These are phyloP conservation scores for Vitis cinerea DNA, from an alignment of 164 flowering plant genomes.

Conservation along the genomic window DNA sequence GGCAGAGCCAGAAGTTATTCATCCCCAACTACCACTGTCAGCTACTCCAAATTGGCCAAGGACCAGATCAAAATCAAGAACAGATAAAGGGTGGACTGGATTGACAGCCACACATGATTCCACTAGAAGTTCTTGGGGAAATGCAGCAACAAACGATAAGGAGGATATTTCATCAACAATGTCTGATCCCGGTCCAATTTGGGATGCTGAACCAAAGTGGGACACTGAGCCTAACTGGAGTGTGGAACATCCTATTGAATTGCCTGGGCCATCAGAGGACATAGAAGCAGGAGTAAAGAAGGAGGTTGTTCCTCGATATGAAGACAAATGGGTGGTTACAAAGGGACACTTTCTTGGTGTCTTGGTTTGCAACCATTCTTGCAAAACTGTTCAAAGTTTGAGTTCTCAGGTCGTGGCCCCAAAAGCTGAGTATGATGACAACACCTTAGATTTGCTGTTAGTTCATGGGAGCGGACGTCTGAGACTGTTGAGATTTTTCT, in stretches of 20 bases:
- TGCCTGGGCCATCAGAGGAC: slow-evolving; percentile 71
- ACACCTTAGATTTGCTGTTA: slow-evolving; percentile 74
- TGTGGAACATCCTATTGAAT: slow-evolving; percentile 76
- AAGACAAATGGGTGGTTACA: slow-evolving; percentile 67
- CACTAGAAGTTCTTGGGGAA: slow-evolving; percentile 79
- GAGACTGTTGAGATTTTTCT: slow-evolving; percentile 74
- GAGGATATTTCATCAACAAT: slow-evolving; percentile 97
- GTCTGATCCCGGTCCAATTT: slow-evolving; percentile 97
- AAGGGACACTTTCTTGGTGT: slow-evolving; percentile 92
- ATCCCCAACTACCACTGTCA: slow-evolving; percentile 69
- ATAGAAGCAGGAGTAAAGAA: slow-evolving; percentile 38
- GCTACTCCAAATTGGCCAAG: slow-evolving; percentile 92
- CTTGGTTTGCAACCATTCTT: slow-evolving; percentile 92
- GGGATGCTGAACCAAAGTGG: slow-evolving; percentile 99
- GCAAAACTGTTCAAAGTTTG: slow-evolving; percentile 90
- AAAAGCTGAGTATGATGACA: slow-evolving; percentile 91
- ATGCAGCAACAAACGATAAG: slow-evolving; percentile 68
- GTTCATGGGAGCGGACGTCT: slow-evolving; percentile 89
- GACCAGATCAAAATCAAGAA: slow-evolving; percentile 84
- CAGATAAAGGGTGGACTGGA: slow-evolving; percentile 84
- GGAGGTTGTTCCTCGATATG: slow-evolving; percentile 41
- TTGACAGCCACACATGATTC: slow-evolving; percentile 62
- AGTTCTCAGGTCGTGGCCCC: slow-evolving; percentile 97
- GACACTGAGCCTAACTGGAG: slow-evolving; percentile 82
- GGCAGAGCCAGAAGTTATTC: slow-evolving; percentile 85